These are phyloP conservation scores for Zymoseptoria brevis DNA, from an alignment of 2,329 filamentous ascomycete species.

Conservation along the genomic window DNA sequence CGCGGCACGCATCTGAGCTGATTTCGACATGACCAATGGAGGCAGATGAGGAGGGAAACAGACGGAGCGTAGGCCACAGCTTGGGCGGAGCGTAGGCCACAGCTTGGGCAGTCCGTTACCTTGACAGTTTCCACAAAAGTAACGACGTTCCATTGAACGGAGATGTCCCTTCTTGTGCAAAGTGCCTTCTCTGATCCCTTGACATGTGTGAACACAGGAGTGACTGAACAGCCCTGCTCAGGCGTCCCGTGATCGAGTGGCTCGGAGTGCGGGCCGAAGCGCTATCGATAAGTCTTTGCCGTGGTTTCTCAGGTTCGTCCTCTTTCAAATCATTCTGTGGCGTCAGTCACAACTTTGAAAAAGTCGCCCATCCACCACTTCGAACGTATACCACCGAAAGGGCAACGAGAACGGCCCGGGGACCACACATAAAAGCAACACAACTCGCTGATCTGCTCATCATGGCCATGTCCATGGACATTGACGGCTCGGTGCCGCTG, in stretches of 20 bases:
- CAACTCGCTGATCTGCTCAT: neutral
- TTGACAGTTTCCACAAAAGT: neutral
- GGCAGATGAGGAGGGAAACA: neutral
- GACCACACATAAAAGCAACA: neutral
- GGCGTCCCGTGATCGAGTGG: neutral
- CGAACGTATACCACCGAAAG: neutral
- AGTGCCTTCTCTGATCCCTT: neutral
- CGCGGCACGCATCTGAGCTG: neutral
- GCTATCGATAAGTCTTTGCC: neutral
- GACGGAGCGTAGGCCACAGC: neutral
- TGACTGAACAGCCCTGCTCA: neutral
- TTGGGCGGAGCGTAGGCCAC: neutral
- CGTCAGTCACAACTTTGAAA: neutral
- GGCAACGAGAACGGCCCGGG: neutral
- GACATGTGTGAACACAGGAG: neutral
- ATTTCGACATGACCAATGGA: neutral
- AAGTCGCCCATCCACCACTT: neutral
- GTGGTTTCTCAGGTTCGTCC: neutral
- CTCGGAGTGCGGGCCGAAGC: neutral
- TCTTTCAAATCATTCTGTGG: neutral
- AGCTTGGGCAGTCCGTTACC: neutral
- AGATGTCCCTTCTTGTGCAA: neutral
- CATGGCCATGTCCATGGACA: conserved; percentile 28
- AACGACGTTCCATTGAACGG: neutral
- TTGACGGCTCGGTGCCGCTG: conserved; percentile 27